These are phyloP conservation scores for Hygrocybe punicea DNA, from an alignment of 768 basidiomycete species.

Conservation along the genomic window DNA sequence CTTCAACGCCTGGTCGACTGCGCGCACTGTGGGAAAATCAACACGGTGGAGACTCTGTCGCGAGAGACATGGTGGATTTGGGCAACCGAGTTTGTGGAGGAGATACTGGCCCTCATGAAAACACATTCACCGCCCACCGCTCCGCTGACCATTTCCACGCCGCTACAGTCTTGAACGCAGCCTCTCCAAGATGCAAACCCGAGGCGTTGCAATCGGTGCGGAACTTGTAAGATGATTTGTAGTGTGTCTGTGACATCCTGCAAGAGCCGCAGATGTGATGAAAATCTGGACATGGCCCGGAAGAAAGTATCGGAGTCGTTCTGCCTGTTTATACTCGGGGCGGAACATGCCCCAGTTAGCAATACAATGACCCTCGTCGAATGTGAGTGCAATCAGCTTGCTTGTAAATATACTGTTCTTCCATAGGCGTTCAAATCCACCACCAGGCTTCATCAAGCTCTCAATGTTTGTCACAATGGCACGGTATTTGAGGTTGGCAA, in stretches of 20 bases:
- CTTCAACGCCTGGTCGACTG: conserved; percentile 12
- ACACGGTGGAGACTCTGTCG: conserved; percentile 5
- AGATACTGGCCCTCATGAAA: conserved; percentile 1
- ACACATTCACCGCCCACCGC: neutral
- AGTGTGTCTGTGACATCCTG: too few species aligned
- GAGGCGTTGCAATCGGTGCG: neutral
- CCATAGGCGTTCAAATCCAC: too few species aligned
- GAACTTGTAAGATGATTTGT: neutral
- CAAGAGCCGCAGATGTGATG: neutral
- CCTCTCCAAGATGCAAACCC: neutral
- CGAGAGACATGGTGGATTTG: conserved; percentile 8
- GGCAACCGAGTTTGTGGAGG: neutral
- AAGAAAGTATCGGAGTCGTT: too few species aligned
- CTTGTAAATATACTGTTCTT: too few species aligned
- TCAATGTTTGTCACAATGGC: too few species aligned
- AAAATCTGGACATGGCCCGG: too few species aligned
- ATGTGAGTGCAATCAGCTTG: too few species aligned
- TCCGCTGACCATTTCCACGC: neutral
- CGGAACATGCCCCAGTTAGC: too few species aligned
- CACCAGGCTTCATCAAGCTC: too few species aligned
- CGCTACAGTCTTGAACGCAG: neutral
- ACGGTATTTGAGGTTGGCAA: too few species aligned
- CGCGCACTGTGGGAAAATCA: conserved; percentile 8
- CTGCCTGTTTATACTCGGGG: too few species aligned
- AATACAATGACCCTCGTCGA: too few species aligned